Conservation (phyloP, 768 basidiomycete genomes). For the Boletus rex-veris region DNA sequence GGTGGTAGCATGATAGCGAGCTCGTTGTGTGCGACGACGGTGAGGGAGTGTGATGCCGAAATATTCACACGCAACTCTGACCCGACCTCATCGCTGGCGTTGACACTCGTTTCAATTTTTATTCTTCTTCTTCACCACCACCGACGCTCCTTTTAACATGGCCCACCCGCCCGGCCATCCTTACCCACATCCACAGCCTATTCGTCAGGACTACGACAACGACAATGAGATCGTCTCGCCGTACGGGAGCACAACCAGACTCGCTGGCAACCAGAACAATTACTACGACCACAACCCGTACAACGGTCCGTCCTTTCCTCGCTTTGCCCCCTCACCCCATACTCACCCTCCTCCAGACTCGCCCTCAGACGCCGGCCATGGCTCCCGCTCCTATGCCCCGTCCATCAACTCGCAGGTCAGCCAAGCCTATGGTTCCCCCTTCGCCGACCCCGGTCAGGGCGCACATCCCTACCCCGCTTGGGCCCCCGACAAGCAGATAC, state of each 20-base stretch:
- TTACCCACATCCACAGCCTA: constrained; percentile 28
- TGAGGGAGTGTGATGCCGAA: not conserved
- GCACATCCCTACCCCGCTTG: constrained; percentile 90
- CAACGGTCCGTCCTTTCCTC: constrained; percentile 13
- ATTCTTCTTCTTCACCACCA: constrained; percentile 5
- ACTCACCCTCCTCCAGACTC: constrained; percentile 10
- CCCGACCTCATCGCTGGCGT: constrained; percentile 23
- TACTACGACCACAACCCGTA: constrained; percentile 29
- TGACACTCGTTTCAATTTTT: not conserved
- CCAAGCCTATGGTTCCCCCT: constrained; percentile 55
- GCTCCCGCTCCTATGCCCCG: constrained; percentile 46
- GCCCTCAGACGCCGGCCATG: constrained; percentile 31
- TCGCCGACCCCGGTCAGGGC: constrained; percentile 51
- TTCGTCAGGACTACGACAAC: constrained; percentile 39
- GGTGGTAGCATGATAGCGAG: constrained; percentile 31
- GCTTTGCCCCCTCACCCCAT: not conserved
- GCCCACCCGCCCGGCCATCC: constrained; percentile 40
- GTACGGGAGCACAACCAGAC: constrained; percentile 56
- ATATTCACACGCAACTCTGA: constrained; percentile 17
- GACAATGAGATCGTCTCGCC: constrained; percentile 54
- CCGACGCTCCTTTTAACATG: constrained; percentile 29
- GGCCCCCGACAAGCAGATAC: constrained; percentile 89
- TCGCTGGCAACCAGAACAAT: constrained; percentile 41
- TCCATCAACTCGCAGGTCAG: constrained; percentile 62
- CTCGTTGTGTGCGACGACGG: not conserved